Evolutionary conservation across 306 rosid genomes (phyloP), one percentile per base, ranked within the genome.

Genomic region (Gastrolobium bilobum): DNA sequence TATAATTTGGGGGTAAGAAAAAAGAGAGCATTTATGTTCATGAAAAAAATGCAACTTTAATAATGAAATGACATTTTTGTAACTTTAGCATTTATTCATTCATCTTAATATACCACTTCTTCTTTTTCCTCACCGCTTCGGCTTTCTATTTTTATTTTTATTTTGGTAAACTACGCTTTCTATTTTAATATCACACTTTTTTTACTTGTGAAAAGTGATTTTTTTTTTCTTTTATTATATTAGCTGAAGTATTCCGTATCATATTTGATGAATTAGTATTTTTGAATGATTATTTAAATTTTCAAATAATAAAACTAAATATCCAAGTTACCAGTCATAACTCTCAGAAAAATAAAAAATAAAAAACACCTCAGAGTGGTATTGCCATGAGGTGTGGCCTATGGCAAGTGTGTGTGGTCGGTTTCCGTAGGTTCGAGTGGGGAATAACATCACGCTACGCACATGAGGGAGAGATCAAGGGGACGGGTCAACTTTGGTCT

Each of bases 401-500:
- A 43, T 71, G 75, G 68, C 65, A 43, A 54, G 85, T 64, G 71
- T 38, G 43, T 34, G 33, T 61, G 34, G 52, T 30, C 69, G 70
- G 77, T 14, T 43, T 53, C 78, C 59, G 29, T 46, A 30, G 53
- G 77, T 47, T 77, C 73, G 73, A 82, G 90, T 88, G 82, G 69
- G 80, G 77, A 46, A 79, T 43, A 34, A 10, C 68, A 57, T 34
- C 14, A 4, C 30, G 40, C 71, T 8, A 84, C 86, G 78, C 80
- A 78, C 84, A 64, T 84, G 90, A 82, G 64, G 76, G 78, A 73
- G 83, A 75, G 68, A 80, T 76, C 78, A 68, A 26, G 68, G 73
- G 60, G 34, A 58, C 31, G 59, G 75, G 88, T 86, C 88, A 86
- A 83, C 88, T 79, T 86, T 73, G 14, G 66, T 42, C 52, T n/a